phyloP scores from a whole-genome alignment of 2,329 filamentous ascomycete genomes.

The Camptophora hylomeconis region DNA sequence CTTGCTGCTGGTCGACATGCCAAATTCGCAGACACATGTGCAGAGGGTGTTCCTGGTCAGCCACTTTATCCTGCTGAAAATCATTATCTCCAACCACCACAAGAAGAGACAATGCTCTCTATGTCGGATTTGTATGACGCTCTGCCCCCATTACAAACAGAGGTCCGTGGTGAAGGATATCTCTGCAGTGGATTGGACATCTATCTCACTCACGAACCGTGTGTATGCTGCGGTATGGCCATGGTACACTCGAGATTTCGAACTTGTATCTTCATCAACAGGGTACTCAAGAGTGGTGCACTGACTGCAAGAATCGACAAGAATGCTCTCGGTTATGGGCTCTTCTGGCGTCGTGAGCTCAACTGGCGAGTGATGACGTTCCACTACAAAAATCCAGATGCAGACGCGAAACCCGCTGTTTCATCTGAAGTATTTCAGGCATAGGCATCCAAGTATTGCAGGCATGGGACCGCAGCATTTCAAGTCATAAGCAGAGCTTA shows the following conservation, averaged over 20 bases:
- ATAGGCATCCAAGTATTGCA: too few species aligned
- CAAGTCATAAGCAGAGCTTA: too few species aligned
- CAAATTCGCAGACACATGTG: slow-evolving; percentile 15
- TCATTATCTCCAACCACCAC: slow-evolving; percentile 10
- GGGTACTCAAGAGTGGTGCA: slow-evolving; percentile 71
- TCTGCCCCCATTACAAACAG: slow-evolving; percentile 15
- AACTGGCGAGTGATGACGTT: slow-evolving; percentile 38
- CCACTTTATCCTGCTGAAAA: slow-evolving; percentile 14
- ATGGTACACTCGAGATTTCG: slow-evolving; percentile 88
- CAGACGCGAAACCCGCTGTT: too few species aligned
- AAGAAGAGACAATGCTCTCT: too few species aligned
- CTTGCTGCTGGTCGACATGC: slow-evolving; percentile 14
- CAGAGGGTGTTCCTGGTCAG: slow-evolving; percentile 16
- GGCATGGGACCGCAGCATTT: too few species aligned
- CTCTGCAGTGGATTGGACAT: slow-evolving; percentile 88
- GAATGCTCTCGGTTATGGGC: slow-evolving; percentile 38
- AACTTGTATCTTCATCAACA: slow-evolving; percentile 64
- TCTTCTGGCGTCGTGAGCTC: slow-evolving; percentile 49
- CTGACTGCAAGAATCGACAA: slow-evolving; percentile 46
- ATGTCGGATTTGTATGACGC: slow-evolving; percentile 2
- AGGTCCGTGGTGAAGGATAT: slow-evolving; percentile 58
- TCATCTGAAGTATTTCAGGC: too few species aligned
- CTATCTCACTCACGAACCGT: slow-evolving; percentile 91
- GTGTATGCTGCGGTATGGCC: slow-evolving; percentile 93
- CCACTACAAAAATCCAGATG: slow-evolving; percentile 32